Evolutionary conservation across 2,329 filamentous ascomycete genomes (phyloP), one percentile per base, ranked within the genome.

Genomic region (Pseudogymnoascus sp.): DNA sequence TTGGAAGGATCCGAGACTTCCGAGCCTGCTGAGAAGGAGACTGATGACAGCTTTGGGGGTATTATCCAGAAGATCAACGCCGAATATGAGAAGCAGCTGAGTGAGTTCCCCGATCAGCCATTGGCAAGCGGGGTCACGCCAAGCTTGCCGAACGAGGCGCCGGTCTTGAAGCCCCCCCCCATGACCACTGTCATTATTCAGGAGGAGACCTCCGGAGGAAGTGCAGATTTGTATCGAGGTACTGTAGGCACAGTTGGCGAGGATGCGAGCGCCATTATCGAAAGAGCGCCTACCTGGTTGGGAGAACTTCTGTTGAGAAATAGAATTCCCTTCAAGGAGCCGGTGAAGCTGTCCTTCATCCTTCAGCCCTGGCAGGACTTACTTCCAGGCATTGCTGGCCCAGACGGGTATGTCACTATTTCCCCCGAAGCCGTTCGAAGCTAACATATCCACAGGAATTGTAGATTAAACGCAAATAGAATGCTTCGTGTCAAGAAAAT

Each of bases 401-500:
- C 85, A 3, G 92, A 96, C 71, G 88, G 80, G 81, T 84, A 78
- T 71, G 77, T 26, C 6, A 39, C 26, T 26, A 6, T 74, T 49
- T 45, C 41, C 62, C 66, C 59, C n/a, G 19, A 31, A 16, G 3
- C 14, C 3, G n/a, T 16, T 39, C 59, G 1, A 37, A 35, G 33
- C 43, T 35, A 39, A 19, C 12, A 33, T 43, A 23, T 31, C 19
- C 23, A 62, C 52, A 83, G 88, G 61, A 96, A 93, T 74, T 93
- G 92, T 67, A 87, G 94, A 23, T 81, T 99, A 60, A 99, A 97
- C 73, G 94, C 94, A 10, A 99, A 97, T 72, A 85, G 93, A 62
- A 97, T 99, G 94, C 81, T 99, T 60, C 85, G 94, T 55, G 91
- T 95, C 3, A 93, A 91, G 77, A 99, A 99, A 79, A 94, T 99